phyloP scores from a whole-genome alignment of 495 filamentous ascomycete genomes.

The Margaritispora aquatica region DNA sequence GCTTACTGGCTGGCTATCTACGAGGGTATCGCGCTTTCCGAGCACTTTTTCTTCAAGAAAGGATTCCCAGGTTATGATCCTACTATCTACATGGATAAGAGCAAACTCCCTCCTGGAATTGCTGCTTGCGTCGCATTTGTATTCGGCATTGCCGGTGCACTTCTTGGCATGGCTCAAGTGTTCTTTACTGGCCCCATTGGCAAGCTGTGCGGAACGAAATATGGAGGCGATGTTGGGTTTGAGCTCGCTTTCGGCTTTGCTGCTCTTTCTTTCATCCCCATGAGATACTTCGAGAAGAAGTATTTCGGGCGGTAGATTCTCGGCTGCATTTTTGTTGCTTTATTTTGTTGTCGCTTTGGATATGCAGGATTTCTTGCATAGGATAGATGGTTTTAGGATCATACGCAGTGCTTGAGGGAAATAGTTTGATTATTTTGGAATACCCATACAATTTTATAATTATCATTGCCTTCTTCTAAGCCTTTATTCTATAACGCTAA shows the following conservation, averaged over 20 bases:
- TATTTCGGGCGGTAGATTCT: constrained; percentile 39
- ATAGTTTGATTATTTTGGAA: neutral
- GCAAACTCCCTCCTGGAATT: constrained; percentile 61
- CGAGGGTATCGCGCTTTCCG: constrained; percentile 58
- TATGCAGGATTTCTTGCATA: neutral
- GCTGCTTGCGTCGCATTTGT: constrained; percentile 62
- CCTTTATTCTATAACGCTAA: neutral
- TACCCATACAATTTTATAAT: neutral
- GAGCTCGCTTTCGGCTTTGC: constrained; percentile 59
- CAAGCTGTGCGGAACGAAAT: constrained; percentile 48
- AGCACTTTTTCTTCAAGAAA: constrained; percentile 73
- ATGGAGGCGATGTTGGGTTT: constrained; percentile 71
- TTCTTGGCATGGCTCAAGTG: constrained; percentile 69
- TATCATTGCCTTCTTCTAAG: neutral
- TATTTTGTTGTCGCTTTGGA: neutral
- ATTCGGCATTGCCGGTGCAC: constrained; percentile 65
- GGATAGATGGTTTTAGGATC: neutral
- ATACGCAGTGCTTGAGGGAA: neutral
- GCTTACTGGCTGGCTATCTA: constrained; percentile 86
- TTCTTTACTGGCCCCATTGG: constrained; percentile 75
- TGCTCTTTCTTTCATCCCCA: constrained; percentile 34
- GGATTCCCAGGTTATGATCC: constrained; percentile 56
- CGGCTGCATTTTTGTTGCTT: neutral
- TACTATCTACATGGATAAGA: constrained; percentile 52
- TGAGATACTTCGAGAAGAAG: constrained; percentile 49